Percentiles rank a stretch among this genome's conserved stretches.
Conservation (phyloP, 495 filamentous ascomycete genomes). For the Hyaloscypha variabilis region DNA sequence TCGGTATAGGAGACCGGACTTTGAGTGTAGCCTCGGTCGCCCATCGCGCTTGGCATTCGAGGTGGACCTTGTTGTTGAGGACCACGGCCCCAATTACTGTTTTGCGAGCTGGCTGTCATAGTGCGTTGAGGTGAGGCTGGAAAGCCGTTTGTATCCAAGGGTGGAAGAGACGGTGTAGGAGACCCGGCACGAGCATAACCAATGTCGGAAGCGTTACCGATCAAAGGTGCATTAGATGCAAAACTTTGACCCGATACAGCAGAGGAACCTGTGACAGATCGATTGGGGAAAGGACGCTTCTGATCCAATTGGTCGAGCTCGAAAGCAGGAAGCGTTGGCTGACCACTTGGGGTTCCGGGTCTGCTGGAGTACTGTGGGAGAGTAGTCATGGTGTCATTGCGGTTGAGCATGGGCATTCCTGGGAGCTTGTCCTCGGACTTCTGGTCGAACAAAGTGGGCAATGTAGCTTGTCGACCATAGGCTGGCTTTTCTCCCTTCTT, state of each 20-base stretch:
- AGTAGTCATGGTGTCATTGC: constrained; percentile 69
- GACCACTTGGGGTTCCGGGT: constrained; percentile 47
- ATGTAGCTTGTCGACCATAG: constrained; percentile 61
- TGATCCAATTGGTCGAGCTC: constrained; percentile 48
- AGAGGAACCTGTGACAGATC: constrained; percentile 39
- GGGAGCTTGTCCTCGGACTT: constrained; percentile 56
- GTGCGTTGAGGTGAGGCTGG: constrained; percentile 34
- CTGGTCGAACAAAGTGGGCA: constrained; percentile 62
- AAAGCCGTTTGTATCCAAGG: constrained; percentile 37
- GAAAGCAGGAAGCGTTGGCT: constrained; percentile 38
- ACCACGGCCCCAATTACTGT: constrained; percentile 23
- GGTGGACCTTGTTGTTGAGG: constrained; percentile 17
- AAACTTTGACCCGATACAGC: constrained; percentile 42
- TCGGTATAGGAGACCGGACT: constrained; percentile 30
- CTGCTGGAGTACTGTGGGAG: constrained; percentile 63
- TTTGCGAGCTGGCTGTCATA: constrained; percentile 27
- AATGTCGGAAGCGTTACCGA: constrained; percentile 59
- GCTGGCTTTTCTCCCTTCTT: constrained; percentile 55
- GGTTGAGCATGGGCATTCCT: constrained; percentile 59
- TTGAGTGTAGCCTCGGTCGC: constrained; percentile 30
- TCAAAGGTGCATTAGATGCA: constrained; percentile 60
- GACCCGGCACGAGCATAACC: constrained; percentile 55
- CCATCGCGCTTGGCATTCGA: constrained; percentile 29
- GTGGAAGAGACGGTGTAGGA: constrained; percentile 44
- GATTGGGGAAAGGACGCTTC: constrained; percentile 43